These are phyloP conservation scores for Ciborinia camelliae DNA, from an alignment of 2,329 filamentous ascomycete species.

Conservation along the genomic window DNA sequence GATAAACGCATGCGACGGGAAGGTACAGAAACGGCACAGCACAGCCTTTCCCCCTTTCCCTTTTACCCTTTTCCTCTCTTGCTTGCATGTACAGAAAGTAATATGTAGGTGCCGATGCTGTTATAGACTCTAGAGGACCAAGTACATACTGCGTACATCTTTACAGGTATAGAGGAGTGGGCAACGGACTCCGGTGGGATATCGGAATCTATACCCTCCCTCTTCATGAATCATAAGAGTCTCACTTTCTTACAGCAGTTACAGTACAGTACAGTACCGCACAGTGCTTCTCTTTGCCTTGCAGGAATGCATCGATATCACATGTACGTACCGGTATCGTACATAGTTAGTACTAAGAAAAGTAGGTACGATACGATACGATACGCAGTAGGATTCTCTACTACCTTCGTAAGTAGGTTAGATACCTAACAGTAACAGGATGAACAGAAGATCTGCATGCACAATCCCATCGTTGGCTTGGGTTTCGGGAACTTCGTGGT, in stretches of 20 bases:
- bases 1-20: conserved; percentile 19
- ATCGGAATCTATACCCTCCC: conserved; percentile 12
- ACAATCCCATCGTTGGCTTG: neutral
- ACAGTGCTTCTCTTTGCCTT: neutral
- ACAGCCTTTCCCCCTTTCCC: conserved; percentile 2
- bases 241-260: no score
- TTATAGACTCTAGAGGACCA: no score
- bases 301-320: neutral
- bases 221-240: conserved; percentile 10
- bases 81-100: conserved; percentile 11
- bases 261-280: no score
- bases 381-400: neutral
- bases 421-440: neutral
- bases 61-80: conserved; percentile 7
- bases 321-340: conserved; percentile 5
- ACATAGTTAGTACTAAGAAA: conserved; percentile 1
- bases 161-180: no score
- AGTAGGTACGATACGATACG: no score
- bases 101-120: conserved; percentile 6
- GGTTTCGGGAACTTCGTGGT: conserved; percentile 4
- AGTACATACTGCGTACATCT: no score
- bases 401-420: neutral
- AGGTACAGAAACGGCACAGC: conserved; percentile 15
- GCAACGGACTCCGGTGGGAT: conserved; percentile 6
- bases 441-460: neutral